Base-by-base conservation (phyloP, 768 basidiomycete species). In the Collybiopsis confluens region DNA sequence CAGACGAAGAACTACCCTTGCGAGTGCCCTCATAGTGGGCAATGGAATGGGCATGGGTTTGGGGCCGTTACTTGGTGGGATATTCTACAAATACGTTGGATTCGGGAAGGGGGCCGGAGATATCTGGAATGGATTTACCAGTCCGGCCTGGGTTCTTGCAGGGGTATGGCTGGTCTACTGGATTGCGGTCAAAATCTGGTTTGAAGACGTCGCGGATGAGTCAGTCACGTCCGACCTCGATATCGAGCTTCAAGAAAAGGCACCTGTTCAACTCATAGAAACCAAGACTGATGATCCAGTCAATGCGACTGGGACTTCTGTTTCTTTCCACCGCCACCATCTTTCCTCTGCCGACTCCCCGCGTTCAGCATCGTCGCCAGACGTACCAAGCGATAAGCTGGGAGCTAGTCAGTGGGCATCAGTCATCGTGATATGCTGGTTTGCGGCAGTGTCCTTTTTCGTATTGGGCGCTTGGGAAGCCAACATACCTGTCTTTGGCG, bases 391-490 rank as follows among this genome's bases (percentile, higher is more conserved):
- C 35, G 43, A 27, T 24, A 53, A 41, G 41, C 62, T 53, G 65
- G 67, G 6, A 44, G 18, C 6, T 51, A 35, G 63, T 7, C 77
- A 80, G 55, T 80, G 78, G 75, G 80, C 79, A 21, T 78, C 82
- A 54, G 71, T 79, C 20, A 58, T 73, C 37, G 83, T 78, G 62
- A 85, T 87, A 81, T 86, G 83, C 64, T 87, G 83, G 79, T 82
- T 80, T 60, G 75, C 83, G 43, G 84, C 84, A 80, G 74, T 80
- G 18, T 83, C 77, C 66, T 87, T 86, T 71, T 84, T 86, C 68
- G 73, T 86, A 62, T 79, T 88, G 54, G 83, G 82, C 7, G 76
- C 79, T 11, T 86, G 83, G 83, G 85, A 88, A 65, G 72, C 80
- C 45, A 85, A 85, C 64, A 78, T 86, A 47, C 85, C 83, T 35